Base-by-base conservation (phyloP, 139 green algal species). In the Picocystis salinarum region DNA sequence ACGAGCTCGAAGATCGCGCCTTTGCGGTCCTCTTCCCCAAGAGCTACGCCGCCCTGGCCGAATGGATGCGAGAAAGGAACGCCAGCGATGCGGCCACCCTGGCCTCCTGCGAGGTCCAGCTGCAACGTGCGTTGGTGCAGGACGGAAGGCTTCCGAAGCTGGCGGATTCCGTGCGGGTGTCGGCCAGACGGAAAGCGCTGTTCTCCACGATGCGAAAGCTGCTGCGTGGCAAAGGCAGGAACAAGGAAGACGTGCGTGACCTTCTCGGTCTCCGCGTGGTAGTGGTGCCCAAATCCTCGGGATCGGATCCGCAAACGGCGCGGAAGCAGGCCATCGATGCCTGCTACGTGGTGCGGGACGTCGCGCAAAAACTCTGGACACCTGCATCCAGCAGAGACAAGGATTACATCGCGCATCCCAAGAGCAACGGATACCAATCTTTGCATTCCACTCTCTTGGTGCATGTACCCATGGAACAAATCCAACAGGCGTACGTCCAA, bases 161-260 rank as follows among this genome's bases (percentile, higher is more conserved):
- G 2, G 45, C 48, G 5, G 39, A 50, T 9, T 91, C 76, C 76
- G 53, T 93, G 36, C 45, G 49, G 9, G 27, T 19, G 12, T 45
- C 62, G 31, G 39, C 13, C 31, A 13, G 13, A 13, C 13, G 13
- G 31, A 15, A 37, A 17, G 31, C 31, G 13, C 59, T 87, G 27
- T 90, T 78, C 64, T 80, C 59, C 61, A 79, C 81, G 7, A 89
- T 96, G 72, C 76, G 77, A 54, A 96, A 96, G 70, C 53, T 95
- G 45, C 62, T 96, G 56, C 39, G 55, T 1, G 78, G n/a, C n/a
- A n/a, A 82, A 13, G 76, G 79, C 1, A 58, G 80, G 3, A 24
- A 28, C 19, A 42, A 56, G 2, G 54, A 70, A 4, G 58, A 92
- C 50, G 58, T 96, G 42, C 77, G 76, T 45, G 85, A 96, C 52